These are phyloP conservation scores for Trichoderma pleuroti DNA, from an alignment of 2,329 filamentous ascomycete genomes.

Conservation along the genomic window DNA sequence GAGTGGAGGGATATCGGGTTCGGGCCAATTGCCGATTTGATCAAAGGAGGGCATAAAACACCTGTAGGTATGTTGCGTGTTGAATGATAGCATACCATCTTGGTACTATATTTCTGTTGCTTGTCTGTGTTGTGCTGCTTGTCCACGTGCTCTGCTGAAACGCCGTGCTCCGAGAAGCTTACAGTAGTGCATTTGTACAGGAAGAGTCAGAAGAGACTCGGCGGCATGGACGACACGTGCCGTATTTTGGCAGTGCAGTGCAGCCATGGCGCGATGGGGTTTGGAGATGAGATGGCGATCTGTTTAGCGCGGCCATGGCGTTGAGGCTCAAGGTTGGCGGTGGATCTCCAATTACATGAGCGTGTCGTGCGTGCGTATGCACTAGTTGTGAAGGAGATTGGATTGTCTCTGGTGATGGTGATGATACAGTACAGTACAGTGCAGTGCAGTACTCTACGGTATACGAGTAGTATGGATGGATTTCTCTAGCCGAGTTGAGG, in stretches of 20 bases:
- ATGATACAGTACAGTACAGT: not conserved
- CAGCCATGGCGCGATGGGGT: not conserved
- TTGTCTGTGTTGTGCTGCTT: not conserved
- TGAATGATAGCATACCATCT: not conserved
- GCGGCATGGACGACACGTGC: conserved; percentile 1
- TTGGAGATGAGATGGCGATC: conserved; percentile 12
- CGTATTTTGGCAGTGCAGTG: not conserved
- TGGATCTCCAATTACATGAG: not conserved
- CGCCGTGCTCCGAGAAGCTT: not conserved
- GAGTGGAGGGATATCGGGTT: not conserved
- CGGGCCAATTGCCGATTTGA: not conserved
- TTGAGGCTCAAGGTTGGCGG: not conserved
- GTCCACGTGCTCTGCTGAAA: not conserved
- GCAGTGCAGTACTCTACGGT: not conserved
- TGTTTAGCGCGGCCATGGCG: not conserved
- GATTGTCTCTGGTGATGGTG: not conserved
- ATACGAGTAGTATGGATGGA: not conserved
- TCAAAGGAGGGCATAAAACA: not conserved
- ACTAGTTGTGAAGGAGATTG: not conserved
- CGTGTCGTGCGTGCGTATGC: not conserved
- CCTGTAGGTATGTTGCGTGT: not conserved
- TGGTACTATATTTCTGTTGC: not conserved
- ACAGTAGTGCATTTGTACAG: not conserved
- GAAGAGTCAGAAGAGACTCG: not conserved
- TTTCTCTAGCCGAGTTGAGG: not conserved